A percentile compares a stretch with the other conserved stretches of the same genome.
These are phyloP conservation scores for Xylariaceae sp. DNA, from an alignment of 2,329 filamentous ascomycete species.

Conservation along the genomic window DNA sequence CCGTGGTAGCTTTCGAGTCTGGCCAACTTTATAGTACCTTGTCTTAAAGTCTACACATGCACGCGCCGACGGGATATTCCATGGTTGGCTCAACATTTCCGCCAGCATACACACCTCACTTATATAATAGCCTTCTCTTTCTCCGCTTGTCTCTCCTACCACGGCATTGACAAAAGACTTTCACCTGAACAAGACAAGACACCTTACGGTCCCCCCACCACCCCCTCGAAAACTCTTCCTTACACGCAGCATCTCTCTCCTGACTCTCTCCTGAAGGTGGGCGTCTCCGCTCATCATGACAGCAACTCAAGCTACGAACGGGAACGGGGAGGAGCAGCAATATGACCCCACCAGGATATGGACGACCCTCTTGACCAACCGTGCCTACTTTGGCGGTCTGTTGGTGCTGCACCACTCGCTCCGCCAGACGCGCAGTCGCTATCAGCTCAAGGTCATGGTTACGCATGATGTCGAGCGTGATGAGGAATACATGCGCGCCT, in stretches of 20 bases:
- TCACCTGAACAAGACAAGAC: too few species aligned
- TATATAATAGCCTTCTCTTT: background rate
- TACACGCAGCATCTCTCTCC: too few species aligned
- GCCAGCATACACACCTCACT: background rate
- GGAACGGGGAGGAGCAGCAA: constrained; percentile 1
- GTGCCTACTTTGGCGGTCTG: constrained; percentile 30
- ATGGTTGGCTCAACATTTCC: too few species aligned
- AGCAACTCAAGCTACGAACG: background rate
- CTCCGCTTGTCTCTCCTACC: background rate
- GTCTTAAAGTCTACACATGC: too few species aligned
- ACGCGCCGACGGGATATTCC: too few species aligned
- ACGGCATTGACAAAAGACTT: background rate
- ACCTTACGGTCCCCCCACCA: background rate
- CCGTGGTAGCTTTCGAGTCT: too few species aligned
- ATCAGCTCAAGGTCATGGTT: constrained; percentile 31
- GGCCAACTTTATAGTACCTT: too few species aligned
- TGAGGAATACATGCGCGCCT: constrained; percentile 33
- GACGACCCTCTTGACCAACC: constrained; percentile 32
- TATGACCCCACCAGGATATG: constrained; percentile 32
- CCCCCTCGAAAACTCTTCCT: background rate
- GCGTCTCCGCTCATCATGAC: constrained; percentile 12
- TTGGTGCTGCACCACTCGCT: constrained; percentile 29
- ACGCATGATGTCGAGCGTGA: constrained; percentile 32
- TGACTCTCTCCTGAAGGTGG: background rate
- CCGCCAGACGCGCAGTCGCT: constrained; percentile 26